A percentile compares a stretch with the other conserved stretches of the same genome.
These are phyloP conservation scores for Lyophyllum shimeji DNA, from an alignment of 768 basidiomycete species.

Conservation along the genomic window DNA sequence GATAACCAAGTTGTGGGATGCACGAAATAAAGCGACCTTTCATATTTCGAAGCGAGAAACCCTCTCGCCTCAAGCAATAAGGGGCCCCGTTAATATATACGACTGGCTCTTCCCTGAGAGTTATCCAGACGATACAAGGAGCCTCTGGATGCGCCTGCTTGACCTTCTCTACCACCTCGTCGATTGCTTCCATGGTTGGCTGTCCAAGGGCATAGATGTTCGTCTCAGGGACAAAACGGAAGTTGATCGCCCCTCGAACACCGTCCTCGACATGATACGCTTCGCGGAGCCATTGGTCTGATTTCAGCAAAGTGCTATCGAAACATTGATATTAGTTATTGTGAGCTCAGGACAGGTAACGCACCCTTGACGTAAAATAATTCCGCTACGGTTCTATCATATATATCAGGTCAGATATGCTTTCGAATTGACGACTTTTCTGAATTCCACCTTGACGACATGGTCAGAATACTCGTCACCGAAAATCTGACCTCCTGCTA, in stretches of 20 bases:
- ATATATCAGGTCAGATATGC: neutral
- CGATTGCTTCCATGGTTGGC: conserved; percentile 85
- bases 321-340: neutral
- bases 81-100: conserved; percentile 92
- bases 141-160: conserved; percentile 59
- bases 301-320: conserved; percentile 80
- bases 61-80: conserved; percentile 85
- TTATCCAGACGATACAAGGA: conserved; percentile 81
- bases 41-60: conserved; percentile 90
- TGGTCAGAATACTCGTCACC: conserved; percentile 97
- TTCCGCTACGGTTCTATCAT: conserved; percentile 81
- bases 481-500: conserved; percentile 78
- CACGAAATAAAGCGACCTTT: conserved; percentile 52
- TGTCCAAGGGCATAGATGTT: conserved; percentile 93
- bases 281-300: conserved; percentile 86
- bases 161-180: conserved; percentile 70
- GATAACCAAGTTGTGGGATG: neutral
- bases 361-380: conserved; percentile 88
- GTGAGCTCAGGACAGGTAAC: conserved; percentile 12
- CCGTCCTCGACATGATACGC: conserved; percentile 63
- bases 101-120: conserved; percentile 89
- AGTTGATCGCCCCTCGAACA: conserved; percentile 93
- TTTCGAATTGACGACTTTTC: neutral
- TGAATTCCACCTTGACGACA: conserved; percentile 69
- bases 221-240: conserved; percentile 78